Conservation (phyloP, 1,284 basidiomycete species). For the Ceratobasidium sp. region DNA sequence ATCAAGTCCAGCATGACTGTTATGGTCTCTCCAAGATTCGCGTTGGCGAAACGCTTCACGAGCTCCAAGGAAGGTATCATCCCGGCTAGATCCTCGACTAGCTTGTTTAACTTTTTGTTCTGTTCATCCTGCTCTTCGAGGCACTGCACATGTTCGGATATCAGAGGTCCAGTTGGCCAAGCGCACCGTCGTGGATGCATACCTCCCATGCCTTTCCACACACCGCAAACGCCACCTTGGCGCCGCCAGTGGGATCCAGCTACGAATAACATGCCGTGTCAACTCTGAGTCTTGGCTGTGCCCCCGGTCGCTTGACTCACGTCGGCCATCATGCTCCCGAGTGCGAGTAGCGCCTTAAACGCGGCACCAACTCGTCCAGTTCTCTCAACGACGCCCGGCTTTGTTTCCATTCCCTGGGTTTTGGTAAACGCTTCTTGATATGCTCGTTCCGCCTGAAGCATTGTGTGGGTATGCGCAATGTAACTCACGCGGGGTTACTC, state of each 20-base stretch:
- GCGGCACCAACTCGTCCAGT: not conserved
- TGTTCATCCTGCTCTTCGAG: not conserved
- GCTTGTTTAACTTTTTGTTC: not conserved
- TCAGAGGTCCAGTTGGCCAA: not conserved
- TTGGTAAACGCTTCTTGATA: not conserved
- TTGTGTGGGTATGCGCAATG: not conserved
- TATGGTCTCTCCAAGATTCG: not conserved
- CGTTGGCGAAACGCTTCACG: not conserved
- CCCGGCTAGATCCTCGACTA: not conserved
- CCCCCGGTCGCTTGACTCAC: not conserved
- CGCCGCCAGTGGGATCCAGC: slow-evolving; percentile 16
- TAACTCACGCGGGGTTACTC: too few species aligned
- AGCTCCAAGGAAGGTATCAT: not conserved
- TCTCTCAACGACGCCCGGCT: not conserved
- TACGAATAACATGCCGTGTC: not conserved
- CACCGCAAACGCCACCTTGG: not conserved
- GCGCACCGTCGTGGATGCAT: not conserved
- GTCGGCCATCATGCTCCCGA: slow-evolving; percentile 5
- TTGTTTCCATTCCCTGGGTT: not conserved
- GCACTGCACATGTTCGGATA: not conserved
- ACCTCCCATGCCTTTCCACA: slow-evolving; percentile 30
- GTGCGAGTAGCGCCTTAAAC: slow-evolving; percentile 1
- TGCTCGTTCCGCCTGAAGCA: not conserved
- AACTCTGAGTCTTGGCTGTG: not conserved
- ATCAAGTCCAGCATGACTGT: not conserved